phyloP scores from a whole-genome alignment of 2,329 filamentous ascomycete species.

The Hypoxylon sp. region DNA sequence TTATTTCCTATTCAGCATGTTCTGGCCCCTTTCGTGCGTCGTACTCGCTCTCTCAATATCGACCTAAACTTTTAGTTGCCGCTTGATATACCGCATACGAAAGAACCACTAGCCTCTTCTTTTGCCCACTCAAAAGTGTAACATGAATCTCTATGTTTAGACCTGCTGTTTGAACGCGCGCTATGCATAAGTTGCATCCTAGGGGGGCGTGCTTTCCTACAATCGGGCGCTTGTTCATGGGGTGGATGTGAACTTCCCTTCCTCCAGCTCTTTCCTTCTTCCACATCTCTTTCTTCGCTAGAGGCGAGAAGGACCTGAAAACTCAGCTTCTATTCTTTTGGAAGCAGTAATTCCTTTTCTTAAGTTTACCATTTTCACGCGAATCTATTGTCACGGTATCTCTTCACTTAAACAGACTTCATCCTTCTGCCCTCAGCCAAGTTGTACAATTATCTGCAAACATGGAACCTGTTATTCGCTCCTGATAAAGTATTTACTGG shows the following conservation, averaged over 20 bases:
- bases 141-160: constrained; percentile 32
- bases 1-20: background rate
- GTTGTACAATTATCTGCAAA: constrained; percentile 3
- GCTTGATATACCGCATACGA: constrained; percentile 23
- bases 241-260: constrained; percentile 23
- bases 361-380: background rate
- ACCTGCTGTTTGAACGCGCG: constrained; percentile 12
- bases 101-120: constrained; percentile 17
- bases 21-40: constrained; percentile 19
- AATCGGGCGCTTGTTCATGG: constrained; percentile 23
- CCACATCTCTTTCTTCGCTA: background rate
- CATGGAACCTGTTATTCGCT: constrained; percentile 25
- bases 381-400: constrained; percentile 6
- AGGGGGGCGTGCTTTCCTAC: constrained; percentile 33
- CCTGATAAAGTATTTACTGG: constrained; percentile 14
- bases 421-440: background rate
- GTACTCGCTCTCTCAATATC: background rate
- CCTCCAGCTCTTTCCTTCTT: constrained; percentile 2
- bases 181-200: constrained; percentile 24
- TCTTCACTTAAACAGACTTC: background rate
- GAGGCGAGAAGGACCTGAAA: constrained; percentile 1
- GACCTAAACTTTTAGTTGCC: constrained; percentile 14
- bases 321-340: constrained; percentile 11
- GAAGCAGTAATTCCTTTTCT: background rate
- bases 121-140: constrained; percentile 14